Conservation (phyloP, 768 basidiomycete genomes). For the Naematelia aurantialba region DNA sequence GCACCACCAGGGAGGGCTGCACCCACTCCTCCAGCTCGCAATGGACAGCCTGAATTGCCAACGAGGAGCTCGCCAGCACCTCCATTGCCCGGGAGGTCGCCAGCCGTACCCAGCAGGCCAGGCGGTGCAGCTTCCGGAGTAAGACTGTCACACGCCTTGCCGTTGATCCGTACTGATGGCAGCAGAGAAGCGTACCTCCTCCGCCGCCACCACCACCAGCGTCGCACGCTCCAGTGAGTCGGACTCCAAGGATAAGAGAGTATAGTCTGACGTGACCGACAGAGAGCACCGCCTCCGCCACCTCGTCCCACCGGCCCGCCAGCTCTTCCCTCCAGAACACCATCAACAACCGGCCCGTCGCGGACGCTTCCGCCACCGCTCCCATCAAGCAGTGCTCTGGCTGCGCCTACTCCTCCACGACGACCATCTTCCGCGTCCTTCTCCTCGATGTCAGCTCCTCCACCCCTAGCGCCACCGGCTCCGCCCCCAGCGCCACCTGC, state of each 20-base stretch:
- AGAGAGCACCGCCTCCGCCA: constrained; percentile 29
- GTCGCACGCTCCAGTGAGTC: neutral
- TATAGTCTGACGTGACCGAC: neutral
- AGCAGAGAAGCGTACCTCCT: neutral
- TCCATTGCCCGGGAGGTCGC: constrained; percentile 18
- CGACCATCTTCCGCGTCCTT: constrained; percentile 3
- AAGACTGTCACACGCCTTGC: constrained; percentile 19
- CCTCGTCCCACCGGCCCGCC: constrained; percentile 31
- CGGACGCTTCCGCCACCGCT: constrained; percentile 24
- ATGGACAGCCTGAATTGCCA: constrained; percentile 1
- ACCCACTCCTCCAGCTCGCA: neutral
- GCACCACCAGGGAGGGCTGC: constrained; percentile 7
- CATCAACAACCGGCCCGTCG: constrained; percentile 19
- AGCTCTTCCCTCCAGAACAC: constrained; percentile 7
- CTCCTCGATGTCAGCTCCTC: constrained; percentile 12
- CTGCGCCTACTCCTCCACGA: constrained; percentile 21
- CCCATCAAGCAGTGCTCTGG: constrained; percentile 11
- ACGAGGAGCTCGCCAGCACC: constrained; percentile 19
- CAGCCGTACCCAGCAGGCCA: constrained; percentile 34
- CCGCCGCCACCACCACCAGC: neutral
- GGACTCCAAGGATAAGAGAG: neutral
- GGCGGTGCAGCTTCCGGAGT: constrained; percentile 15
- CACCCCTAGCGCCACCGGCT: constrained; percentile 11
- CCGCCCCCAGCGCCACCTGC: constrained; percentile 26
- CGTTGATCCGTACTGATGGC: neutral